A percentile compares a stretch with the other conserved stretches of the same genome.
These are phyloP conservation scores for Cyanodermella asteris DNA, from an alignment of 2,329 filamentous ascomycete genomes.

Conservation along the genomic window DNA sequence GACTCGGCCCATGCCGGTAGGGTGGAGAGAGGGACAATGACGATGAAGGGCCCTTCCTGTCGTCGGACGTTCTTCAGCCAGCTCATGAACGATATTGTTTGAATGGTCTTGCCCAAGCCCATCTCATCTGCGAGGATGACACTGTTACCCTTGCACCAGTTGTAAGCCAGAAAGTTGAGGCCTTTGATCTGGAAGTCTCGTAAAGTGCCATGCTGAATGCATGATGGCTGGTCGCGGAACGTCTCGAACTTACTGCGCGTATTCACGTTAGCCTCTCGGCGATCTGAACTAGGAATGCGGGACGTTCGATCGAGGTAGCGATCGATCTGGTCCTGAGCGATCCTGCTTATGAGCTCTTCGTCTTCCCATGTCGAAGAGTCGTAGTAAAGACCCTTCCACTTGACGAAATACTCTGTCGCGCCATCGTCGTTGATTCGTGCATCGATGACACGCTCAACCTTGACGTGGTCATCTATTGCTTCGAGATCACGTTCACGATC, in stretches of 20 bases:
- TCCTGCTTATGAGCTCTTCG: constrained; percentile 51
- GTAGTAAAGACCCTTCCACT: constrained; percentile 90
- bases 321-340: constrained; percentile 78
- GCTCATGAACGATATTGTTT: constrained; percentile 90
- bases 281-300: constrained; percentile 60
- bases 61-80: constrained; percentile 79
- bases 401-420: constrained; percentile 69
- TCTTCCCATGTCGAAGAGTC: constrained; percentile 89
- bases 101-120: constrained; percentile 94
- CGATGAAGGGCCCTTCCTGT: constrained; percentile 87
- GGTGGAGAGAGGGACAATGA: constrained; percentile 90
- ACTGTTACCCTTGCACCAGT: constrained; percentile 86
- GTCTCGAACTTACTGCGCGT: constrained; percentile 50
- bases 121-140: constrained; percentile 97
- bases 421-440: constrained; percentile 59
- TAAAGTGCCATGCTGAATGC: constrained; percentile 65
- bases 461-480: constrained; percentile 69
- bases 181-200: constrained; percentile 86
- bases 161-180: constrained; percentile 84
- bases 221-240: constrained; percentile 65
- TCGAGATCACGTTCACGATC: constrained; percentile 82
- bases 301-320: constrained; percentile 68
- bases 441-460: constrained; percentile 82
- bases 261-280: constrained; percentile 49
- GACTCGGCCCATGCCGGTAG: constrained; percentile 98